Conservation (phyloP, 192 early-diverging fungal genomes). For the Umbelopsis sp. region DNA sequence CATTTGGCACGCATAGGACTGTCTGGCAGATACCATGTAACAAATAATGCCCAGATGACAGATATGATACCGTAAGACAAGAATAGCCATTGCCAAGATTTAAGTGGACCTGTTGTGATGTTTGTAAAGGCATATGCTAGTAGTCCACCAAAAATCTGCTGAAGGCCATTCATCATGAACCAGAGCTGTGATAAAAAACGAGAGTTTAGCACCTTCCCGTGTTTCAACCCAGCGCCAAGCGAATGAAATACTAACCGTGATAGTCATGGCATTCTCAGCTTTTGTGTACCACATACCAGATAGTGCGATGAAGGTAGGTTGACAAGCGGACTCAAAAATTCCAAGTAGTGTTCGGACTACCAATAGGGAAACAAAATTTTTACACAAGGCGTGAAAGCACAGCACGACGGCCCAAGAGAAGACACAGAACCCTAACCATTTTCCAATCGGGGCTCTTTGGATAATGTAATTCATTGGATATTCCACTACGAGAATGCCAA, state of each 20-base stretch:
- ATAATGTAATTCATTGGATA: slow-evolving; percentile 18
- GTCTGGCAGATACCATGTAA: slow-evolving; percentile 18
- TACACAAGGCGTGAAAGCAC: not conserved
- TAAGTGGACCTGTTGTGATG: slow-evolving; percentile 19
- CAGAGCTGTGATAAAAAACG: not conserved
- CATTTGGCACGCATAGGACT: slow-evolving; percentile 29
- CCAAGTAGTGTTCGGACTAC: slow-evolving; percentile 11
- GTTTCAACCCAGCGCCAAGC: no score
- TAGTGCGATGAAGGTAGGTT: slow-evolving; percentile 1
- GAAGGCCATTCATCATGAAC: slow-evolving; percentile 27
- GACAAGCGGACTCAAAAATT: slow-evolving; percentile 15
- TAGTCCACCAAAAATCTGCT: slow-evolving; percentile 24
- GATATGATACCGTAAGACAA: slow-evolving; percentile 12
- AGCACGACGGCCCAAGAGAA: not conserved
- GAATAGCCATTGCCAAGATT: slow-evolving; percentile 25
- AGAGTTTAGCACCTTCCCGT: no score
- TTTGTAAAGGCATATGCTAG: slow-evolving; percentile 27
- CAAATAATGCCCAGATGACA: slow-evolving; percentile 7
- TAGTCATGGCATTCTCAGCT: slow-evolving; percentile 2
- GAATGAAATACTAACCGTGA: not conserved
- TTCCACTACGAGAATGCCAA: slow-evolving; percentile 20
- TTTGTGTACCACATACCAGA: slow-evolving; percentile 14
- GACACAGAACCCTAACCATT: not conserved
- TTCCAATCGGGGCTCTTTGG: slow-evolving; percentile 14
- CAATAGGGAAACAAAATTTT: not conserved